Conservation (phyloP, 208 protist genomes). For the Leishmania lainsoni region DNA sequence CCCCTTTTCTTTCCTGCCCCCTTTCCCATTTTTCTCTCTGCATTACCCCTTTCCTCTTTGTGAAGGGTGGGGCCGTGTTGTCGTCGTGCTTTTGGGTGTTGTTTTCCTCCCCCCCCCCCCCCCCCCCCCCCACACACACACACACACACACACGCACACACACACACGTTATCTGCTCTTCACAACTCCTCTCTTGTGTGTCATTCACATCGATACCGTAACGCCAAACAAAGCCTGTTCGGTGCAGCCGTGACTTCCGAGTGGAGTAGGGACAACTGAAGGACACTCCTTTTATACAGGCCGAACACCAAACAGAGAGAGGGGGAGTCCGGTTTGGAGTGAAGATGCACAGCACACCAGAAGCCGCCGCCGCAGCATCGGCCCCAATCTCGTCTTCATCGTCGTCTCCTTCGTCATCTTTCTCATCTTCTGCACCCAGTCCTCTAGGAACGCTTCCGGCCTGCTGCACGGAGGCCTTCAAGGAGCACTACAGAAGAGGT, state of each 20-base stretch:
- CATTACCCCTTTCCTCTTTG: neutral
- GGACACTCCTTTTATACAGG: neutral
- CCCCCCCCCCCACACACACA: neutral
- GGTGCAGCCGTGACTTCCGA: neutral
- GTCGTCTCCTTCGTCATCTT: neutral
- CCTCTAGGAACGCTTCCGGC: constrained; percentile 13
- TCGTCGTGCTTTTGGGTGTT: neutral
- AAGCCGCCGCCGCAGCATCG: neutral
- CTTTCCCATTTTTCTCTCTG: neutral
- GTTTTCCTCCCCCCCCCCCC: neutral
- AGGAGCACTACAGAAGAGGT: constrained; percentile 19
- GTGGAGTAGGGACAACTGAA: neutral
- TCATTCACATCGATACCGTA: neutral
- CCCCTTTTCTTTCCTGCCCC: neutral
- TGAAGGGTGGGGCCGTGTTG: neutral
- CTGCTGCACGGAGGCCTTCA: constrained; percentile 35
- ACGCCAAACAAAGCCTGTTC: neutral
- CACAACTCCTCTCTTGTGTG: neutral
- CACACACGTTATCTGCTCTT: neutral
- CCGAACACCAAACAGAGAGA: neutral
- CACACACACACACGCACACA: no score
- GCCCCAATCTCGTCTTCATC: neutral
- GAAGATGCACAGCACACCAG: neutral
- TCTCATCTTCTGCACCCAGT: neutral
- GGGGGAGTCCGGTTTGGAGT: neutral